Conservation (phyloP, 1,284 basidiomycete species). For the Grifola frondosa region DNA sequence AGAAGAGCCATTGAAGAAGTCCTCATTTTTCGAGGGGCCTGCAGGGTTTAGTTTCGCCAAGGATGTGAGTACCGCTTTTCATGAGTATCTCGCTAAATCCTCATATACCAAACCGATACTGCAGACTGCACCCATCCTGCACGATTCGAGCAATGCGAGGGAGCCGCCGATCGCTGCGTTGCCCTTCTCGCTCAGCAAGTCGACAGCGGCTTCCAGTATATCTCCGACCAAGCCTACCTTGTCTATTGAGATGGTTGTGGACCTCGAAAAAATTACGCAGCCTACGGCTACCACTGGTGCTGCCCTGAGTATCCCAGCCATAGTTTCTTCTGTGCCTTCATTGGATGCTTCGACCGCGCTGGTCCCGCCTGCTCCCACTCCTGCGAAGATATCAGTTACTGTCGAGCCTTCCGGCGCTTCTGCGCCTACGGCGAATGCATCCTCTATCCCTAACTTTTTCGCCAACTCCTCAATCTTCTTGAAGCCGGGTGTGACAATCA, state of each 20-base stretch:
- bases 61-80: conserved; percentile 43
- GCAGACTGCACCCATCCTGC: conserved; percentile 25
- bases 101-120: too few species aligned
- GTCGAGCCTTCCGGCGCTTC: conserved; percentile 2
- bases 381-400: conserved; percentile 15
- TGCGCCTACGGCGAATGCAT: conserved; percentile 6
- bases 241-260: conserved; percentile 6
- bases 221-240: conserved; percentile 2
- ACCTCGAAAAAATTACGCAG: not conserved
- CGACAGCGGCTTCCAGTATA: conserved; percentile 15
- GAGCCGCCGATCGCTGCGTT: conserved; percentile 64
- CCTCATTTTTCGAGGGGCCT: conserved; percentile 59
- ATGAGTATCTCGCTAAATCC: conserved; percentile 7
- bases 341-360: conserved; percentile 16
- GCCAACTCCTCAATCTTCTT: conserved; percentile 36
- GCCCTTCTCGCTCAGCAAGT: conserved; percentile 61
- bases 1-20: conserved; percentile 52
- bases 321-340: conserved; percentile 1
- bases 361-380: conserved; percentile 15
- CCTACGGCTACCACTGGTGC: conserved; percentile 2
- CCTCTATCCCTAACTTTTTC: conserved; percentile 52
- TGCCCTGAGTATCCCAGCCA: conserved; percentile 1
- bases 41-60: conserved; percentile 66
- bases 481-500: conserved; percentile 26
- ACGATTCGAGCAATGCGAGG: conserved; percentile 42